Percentiles rank a stretch among this genome's conserved stretches.
These are phyloP conservation scores for Sugiyamaella japonica DNA, from an alignment of 1,139 yeast genomes.

Conservation along the genomic window DNA sequence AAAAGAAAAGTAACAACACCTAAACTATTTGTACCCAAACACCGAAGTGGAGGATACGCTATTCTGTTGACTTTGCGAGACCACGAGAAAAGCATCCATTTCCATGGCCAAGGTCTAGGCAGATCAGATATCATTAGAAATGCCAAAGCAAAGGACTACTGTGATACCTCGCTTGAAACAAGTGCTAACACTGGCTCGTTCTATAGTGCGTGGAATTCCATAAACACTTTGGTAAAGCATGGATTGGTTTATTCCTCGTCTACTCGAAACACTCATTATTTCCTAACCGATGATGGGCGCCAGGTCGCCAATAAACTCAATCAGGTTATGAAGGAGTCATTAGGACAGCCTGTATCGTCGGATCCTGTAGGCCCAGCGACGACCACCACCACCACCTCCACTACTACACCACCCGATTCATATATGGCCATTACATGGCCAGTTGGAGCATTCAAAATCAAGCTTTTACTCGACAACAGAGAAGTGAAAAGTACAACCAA, in stretches of 20 bases:
- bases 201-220: constrained; percentile 78
- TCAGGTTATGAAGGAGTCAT: constrained; percentile 8
- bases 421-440: constrained; percentile 45
- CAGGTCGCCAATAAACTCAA: constrained; percentile 54
- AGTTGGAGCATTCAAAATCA: constrained; percentile 55
- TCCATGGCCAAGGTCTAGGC: constrained; percentile 51
- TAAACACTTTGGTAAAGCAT: constrained; percentile 61
- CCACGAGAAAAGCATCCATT: constrained; percentile 47
- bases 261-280: constrained; percentile 54
- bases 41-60: constrained; percentile 85
- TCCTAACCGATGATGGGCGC: constrained; percentile 71
- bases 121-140: constrained; percentile 57
- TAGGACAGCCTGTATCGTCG: constrained; percentile 3
- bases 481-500: constrained; percentile 51
- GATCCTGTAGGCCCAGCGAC: constrained; percentile 9
- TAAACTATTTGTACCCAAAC: constrained; percentile 67
- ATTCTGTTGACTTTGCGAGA: constrained; percentile 65
- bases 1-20: constrained; percentile 32
- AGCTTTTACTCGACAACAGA: constrained; percentile 73
- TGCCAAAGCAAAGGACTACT: constrained; percentile 54
- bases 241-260: constrained; percentile 62
- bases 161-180: constrained; percentile 63
- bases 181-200: constrained; percentile 58
- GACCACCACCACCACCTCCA: neutral
- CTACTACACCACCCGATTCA: constrained; percentile 4